Conservation (phyloP, 371 early-diverging fungal genomes). For the Funneliformis caledonium region DNA sequence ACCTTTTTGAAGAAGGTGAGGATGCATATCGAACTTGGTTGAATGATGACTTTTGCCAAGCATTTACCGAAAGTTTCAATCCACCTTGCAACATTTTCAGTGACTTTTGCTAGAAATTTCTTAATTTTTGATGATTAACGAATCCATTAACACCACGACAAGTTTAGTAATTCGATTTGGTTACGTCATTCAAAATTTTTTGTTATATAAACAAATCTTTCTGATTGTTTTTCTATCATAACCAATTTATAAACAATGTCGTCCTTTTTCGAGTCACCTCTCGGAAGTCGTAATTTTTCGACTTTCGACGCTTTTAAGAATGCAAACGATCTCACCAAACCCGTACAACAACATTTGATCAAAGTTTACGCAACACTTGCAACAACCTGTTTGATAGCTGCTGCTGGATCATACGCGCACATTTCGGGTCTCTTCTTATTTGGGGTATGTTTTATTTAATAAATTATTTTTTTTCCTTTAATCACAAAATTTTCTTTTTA, state of each 20-base stretch:
- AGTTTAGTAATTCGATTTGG: neutral
- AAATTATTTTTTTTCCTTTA: neutral
- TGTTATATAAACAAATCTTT: neutral
- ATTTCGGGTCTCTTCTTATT: conserved; percentile 26
- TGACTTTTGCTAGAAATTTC: neutral
- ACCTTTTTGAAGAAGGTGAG: conserved; percentile 59
- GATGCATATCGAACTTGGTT: neutral
- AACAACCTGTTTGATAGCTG: neutral
- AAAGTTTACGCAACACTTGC: conserved; percentile 33
- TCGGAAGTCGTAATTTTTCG: neutral
- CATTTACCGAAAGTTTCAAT: neutral
- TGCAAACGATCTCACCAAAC: neutral
- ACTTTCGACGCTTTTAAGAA: conserved; percentile 34
- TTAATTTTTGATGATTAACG: neutral
- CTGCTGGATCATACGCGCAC: conserved; percentile 23
- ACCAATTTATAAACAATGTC: neutral
- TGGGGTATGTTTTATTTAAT: conserved; percentile 19
- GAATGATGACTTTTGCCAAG: neutral
- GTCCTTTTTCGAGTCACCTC: neutral
- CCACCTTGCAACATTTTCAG: neutral
- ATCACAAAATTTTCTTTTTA: neutral
- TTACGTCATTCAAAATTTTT: neutral
- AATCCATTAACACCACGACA: too few species aligned
- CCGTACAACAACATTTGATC: conserved; percentile 24
- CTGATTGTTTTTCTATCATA: neutral